These are phyloP conservation scores for Atkinsonella hypoxylon DNA, from an alignment of 2,329 filamentous ascomycete species.

Conservation along the genomic window DNA sequence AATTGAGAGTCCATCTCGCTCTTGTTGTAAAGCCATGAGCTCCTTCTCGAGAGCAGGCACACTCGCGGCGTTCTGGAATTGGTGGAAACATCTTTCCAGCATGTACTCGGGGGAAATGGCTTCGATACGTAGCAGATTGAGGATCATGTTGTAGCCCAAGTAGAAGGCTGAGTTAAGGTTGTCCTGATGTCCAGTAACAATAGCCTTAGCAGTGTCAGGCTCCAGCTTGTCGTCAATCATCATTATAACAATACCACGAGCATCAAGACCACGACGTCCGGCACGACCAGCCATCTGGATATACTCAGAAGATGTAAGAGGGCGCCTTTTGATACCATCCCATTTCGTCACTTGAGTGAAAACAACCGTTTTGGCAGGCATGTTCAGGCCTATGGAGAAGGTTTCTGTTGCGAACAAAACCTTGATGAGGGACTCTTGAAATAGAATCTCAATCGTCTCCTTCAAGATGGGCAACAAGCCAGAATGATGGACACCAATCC, in stretches of 20 bases:
- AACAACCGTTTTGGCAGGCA: conserved; percentile 99
- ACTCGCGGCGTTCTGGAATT: conserved; percentile 91
- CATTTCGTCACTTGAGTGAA: conserved; percentile 96
- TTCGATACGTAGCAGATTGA: conserved; percentile 94
- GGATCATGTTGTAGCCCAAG: conserved; percentile 97
- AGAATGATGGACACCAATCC: conserved; percentile 95
- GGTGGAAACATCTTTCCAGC: conserved; percentile 96
- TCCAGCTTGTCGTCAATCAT: conserved; percentile 98
- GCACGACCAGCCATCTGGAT: conserved; percentile 98
- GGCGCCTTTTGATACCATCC: conserved; percentile 69
- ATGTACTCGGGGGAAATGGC: conserved; percentile 98
- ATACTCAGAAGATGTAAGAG: conserved; percentile 89
- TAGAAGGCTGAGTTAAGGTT: conserved; percentile 96
- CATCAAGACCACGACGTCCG: conserved; percentile 91
- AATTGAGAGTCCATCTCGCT: conserved; percentile 63
- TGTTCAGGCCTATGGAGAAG: conserved; percentile 96
- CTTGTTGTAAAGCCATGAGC: conserved; percentile 63
- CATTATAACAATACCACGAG: conserved; percentile 98
- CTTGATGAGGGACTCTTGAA: conserved; percentile 96
- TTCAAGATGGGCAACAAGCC: conserved; percentile 91
- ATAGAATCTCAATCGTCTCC: conserved; percentile 96
- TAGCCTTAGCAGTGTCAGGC: conserved; percentile 82
- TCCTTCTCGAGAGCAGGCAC: conserved; percentile 77
- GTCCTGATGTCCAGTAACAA: conserved; percentile 93
- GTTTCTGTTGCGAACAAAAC: conserved; percentile 96